Evolutionary conservation across 495 filamentous ascomycete genomes (phyloP).

Genomic region (Clavariopsis aquatica): DNA sequence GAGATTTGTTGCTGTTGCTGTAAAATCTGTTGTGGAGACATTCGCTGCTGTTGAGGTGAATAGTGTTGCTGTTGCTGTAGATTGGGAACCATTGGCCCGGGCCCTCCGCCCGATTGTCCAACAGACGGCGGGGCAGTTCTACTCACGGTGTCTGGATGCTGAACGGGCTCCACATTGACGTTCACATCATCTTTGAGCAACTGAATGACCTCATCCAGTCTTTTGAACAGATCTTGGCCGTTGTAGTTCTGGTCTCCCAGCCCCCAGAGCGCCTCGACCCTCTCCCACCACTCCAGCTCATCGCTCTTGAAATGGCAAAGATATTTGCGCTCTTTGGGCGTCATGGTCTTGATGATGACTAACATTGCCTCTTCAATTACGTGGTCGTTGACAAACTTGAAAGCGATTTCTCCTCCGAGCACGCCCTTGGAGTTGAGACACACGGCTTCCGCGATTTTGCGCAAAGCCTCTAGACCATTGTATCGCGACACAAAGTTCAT

Average conservation of each 20-base stretch:
- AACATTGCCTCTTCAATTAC: conserved; percentile 7
- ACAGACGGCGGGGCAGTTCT: neutral
- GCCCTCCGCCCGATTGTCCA: neutral
- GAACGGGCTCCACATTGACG: neutral
- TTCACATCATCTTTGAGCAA: neutral
- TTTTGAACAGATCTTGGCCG: neutral
- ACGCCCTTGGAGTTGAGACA: conserved; percentile 5
- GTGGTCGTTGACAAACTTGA: neutral
- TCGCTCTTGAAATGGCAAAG: neutral
- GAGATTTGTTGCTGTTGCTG: neutral
- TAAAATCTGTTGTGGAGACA: neutral
- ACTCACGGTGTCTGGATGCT: neutral
- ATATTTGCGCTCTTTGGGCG: neutral
- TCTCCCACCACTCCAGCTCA: conserved; percentile 4
- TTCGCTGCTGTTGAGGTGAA: neutral
- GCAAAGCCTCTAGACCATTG: conserved; percentile 11
- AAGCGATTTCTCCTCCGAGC: neutral
- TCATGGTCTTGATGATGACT: neutral
- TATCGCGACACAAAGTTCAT: conserved; percentile 2
- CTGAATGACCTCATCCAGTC: neutral
- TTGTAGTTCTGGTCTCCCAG: neutral
- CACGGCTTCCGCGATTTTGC: neutral
- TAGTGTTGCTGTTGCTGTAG: neutral
- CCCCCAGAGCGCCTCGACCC: neutral
- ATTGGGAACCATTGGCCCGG: neutral